Evolutionary conservation across 805 yeast species (phyloP).

Genomic region (Saturnispora quitensis): DNA sequence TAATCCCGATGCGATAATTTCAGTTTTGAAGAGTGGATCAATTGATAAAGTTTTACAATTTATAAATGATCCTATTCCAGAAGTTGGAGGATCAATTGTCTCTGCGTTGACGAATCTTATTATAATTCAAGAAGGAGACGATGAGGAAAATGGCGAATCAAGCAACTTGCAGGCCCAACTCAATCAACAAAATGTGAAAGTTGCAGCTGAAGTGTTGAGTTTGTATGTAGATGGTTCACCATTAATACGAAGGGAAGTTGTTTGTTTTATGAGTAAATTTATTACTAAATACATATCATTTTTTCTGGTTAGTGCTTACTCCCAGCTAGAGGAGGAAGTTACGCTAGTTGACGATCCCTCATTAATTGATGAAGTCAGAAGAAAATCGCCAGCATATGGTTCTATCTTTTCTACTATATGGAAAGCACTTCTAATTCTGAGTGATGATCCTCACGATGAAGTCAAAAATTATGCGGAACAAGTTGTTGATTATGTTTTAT

Average conservation of each 20-base stretch:
- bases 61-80: constrained; percentile 87
- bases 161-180: constrained; percentile 31
- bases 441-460: constrained; percentile 84
- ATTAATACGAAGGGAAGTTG: constrained; percentile 76
- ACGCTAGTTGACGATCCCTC: constrained; percentile 54
- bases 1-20: constrained; percentile 65
- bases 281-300: constrained; percentile 61
- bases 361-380: constrained; percentile 51
- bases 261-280: constrained; percentile 66
- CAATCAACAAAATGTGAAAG: constrained; percentile 57
- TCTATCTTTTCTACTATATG: constrained; percentile 79
- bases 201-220: constrained; percentile 59
- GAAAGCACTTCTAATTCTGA: constrained; percentile 70
- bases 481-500: constrained; percentile 63
- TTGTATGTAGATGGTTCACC: constrained; percentile 83
- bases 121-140: constrained; percentile 37
- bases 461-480: constrained; percentile 64
- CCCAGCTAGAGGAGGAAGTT: constrained; percentile 74
- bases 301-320: constrained; percentile 79
- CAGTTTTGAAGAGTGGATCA: constrained; percentile 56
- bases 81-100: constrained; percentile 79
- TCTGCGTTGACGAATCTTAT: constrained; percentile 60
- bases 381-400: constrained; percentile 75
- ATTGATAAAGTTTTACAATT: constrained; percentile 46
- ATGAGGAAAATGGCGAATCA: constrained; percentile 16